These are phyloP conservation scores for Cucurbitaria berberidis DNA, from an alignment of 2,329 filamentous ascomycete species.

Conservation along the genomic window DNA sequence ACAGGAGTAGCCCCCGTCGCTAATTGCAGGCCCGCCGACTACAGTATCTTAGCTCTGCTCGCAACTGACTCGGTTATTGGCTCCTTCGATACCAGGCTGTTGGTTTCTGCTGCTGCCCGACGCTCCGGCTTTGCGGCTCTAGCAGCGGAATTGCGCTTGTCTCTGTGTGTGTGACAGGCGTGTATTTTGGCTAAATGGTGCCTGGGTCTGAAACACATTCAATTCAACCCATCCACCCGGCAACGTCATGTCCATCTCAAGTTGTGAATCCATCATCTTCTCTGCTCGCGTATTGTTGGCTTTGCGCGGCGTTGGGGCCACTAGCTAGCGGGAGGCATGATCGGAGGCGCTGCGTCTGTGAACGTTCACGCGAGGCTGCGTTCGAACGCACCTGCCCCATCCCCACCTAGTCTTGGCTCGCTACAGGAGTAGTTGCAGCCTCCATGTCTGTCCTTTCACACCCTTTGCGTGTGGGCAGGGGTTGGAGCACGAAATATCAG, in stretches of 20 bases:
- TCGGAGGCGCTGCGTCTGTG: background rate
- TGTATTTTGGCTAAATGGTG: background rate
- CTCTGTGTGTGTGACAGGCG: background rate
- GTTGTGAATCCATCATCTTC: too few relatives aligned
- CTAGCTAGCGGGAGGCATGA: background rate
- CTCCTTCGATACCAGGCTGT: background rate
- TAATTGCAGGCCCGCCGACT: background rate
- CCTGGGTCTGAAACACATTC: slow-evolving; percentile 1
- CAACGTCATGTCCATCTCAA: background rate
- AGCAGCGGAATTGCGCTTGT: background rate
- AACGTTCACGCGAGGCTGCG: slow-evolving; percentile 2
- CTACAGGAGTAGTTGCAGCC: background rate
- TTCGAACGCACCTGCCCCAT: background rate
- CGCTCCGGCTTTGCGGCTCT: background rate
- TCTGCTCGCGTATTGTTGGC: background rate
- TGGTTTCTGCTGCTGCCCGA: background rate
- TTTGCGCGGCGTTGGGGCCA: background rate
- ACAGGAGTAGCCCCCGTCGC: background rate
- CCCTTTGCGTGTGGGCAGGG: background rate
- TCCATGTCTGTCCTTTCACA: background rate
- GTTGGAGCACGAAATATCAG: slow-evolving; percentile 2
- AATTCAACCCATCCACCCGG: background rate
- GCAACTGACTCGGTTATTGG: background rate
- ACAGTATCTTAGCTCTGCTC: background rate
- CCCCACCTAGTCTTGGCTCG: background rate